Evolutionary conservation across 129 eudicot species (phyloP).

Genomic region (Cynara cardunculus): DNA sequence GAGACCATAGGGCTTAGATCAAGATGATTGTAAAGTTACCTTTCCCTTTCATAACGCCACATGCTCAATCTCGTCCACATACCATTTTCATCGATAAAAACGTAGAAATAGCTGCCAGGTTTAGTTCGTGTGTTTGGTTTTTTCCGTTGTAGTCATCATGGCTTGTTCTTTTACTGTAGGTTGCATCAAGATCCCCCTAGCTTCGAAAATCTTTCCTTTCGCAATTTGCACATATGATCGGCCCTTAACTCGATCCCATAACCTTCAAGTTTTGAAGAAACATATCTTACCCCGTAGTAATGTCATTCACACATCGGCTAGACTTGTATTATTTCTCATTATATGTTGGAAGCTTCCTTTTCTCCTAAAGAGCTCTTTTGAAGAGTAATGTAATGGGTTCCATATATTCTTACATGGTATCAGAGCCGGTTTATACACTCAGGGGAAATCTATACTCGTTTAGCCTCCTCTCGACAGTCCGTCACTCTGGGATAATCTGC

Average conservation of each 20-base stretch:
- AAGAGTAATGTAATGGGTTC: neutral
- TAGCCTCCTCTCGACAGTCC: neutral
- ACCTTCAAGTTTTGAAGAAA: neutral
- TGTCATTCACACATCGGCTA: neutral
- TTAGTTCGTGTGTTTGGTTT: neutral
- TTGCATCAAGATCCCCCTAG: neutral
- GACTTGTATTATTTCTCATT: neutral
- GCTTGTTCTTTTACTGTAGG: neutral
- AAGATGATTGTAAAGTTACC: neutral
- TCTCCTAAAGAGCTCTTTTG: neutral
- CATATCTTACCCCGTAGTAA: neutral
- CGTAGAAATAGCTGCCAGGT: neutral
- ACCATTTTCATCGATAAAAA: neutral
- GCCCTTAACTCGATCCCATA: neutral
- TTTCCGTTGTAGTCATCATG: neutral
- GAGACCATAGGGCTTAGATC: constrained; percentile 17
- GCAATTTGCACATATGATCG: neutral
- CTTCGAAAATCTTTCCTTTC: neutral
- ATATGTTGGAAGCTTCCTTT: neutral
- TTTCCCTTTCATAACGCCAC: neutral
- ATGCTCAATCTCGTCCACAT: neutral
- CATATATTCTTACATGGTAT: neutral
- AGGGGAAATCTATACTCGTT: neutral
- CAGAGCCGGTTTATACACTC: neutral
- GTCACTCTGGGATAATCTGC: neutral